Evolutionary conservation across 2,329 filamentous ascomycete genomes (phyloP).

Genomic region (Stagonosporopsis vannaccii): DNA sequence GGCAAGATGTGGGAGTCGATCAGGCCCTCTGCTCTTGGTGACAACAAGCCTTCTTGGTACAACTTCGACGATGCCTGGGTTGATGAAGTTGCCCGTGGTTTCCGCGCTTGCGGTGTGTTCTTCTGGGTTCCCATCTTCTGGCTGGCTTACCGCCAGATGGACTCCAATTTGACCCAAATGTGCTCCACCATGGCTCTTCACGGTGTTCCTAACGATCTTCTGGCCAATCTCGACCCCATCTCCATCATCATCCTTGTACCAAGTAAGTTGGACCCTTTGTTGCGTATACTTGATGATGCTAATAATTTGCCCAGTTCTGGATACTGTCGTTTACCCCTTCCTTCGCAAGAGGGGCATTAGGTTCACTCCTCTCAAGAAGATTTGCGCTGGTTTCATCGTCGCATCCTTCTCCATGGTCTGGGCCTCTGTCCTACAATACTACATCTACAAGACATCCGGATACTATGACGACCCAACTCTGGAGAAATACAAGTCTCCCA

Average conservation of each 20-base stretch:
- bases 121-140: constrained; percentile 72
- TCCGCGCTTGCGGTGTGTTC: constrained; percentile 48
- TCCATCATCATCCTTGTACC: constrained; percentile 78
- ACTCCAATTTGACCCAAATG: constrained; percentile 70
- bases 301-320: constrained; percentile 57
- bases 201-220: constrained; percentile 78
- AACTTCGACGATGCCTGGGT: constrained; percentile 83
- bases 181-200: constrained; percentile 71
- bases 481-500: constrained; percentile 49
- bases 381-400: constrained; percentile 73
- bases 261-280: constrained; percentile 17
- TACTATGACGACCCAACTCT: constrained; percentile 51
- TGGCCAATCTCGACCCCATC: constrained; percentile 78
- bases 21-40: constrained; percentile 68
- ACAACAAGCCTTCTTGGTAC: constrained; percentile 71
- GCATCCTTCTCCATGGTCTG: constrained; percentile 68
- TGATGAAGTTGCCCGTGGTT: constrained; percentile 76
- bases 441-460: constrained; percentile 64
- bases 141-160: constrained; percentile 73
- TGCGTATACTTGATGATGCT: constrained; percentile 70
- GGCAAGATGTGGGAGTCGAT: constrained; percentile 68
- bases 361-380: constrained; percentile 80
- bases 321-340: constrained; percentile 71
- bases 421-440: constrained; percentile 64
- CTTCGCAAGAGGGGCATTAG: constrained; percentile 69